Percentiles rank a stretch among this genome's conserved stretches.
These are phyloP conservation scores for Kurtzmaniella quercitrusa DNA, from an alignment of 1,139 yeast genomes.

Conservation along the genomic window DNA sequence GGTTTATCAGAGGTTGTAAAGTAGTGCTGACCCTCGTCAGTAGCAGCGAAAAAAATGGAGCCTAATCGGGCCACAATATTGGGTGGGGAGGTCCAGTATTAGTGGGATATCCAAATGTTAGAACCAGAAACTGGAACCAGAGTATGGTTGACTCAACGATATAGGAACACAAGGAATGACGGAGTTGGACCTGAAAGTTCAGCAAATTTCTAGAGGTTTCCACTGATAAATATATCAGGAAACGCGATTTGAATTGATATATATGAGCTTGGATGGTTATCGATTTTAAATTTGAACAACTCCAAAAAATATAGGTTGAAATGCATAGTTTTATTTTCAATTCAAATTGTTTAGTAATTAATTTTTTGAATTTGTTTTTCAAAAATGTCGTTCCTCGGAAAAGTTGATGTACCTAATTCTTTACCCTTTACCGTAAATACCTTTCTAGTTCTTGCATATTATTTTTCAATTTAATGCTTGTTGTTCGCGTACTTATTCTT, in stretches of 20 bases:
- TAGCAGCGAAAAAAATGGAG: neutral
- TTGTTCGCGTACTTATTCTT: neutral
- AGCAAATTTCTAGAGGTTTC: neutral
- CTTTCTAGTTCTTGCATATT: neutral
- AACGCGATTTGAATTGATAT: conserved; percentile 2
- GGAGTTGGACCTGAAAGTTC: neutral
- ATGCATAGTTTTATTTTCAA: neutral
- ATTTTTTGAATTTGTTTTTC: neutral
- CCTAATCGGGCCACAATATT: neutral
- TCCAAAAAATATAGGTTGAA: neutral
- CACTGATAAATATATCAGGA: neutral
- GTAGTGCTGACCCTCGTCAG: neutral
- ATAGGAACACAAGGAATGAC: conserved; percentile 1
- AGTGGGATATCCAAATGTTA: neutral
- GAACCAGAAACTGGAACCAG: neutral
- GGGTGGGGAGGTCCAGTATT: neutral
- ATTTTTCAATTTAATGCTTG: neutral
- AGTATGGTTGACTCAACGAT: neutral
- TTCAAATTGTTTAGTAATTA: neutral
- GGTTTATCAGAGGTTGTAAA: neutral
- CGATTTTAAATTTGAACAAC: neutral
- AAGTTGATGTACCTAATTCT: neutral
- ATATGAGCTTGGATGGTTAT: neutral
- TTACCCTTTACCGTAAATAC: neutral
- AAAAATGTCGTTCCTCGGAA: neutral